Base-by-base conservation (phyloP, 768 basidiomycete species). In the Paxillus rubicundulus region DNA sequence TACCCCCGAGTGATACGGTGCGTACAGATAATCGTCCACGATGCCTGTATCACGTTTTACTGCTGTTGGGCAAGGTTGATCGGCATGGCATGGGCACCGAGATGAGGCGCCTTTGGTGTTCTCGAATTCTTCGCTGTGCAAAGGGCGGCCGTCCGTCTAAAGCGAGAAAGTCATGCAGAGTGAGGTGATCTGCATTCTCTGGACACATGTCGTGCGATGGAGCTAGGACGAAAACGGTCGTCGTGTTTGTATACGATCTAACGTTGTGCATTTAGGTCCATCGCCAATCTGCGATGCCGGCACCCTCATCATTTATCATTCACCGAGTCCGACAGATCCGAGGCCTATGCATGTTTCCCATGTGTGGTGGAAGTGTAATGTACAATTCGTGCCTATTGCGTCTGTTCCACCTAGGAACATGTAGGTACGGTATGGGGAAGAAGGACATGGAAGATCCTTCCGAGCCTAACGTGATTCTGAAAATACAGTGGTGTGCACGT, bases 401-500 rank as follows among this genome's bases (percentile, higher is more conserved):
- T 18, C 27, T 14, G 12, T 45, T n/a, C 37, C 37, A 38, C n/a
- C 16, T 13, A 38, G 40, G 41, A 50, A 30, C 24, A 6, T 14
- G 5, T 17, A 12, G n/a, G 28, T 30, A 49, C 28, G 30, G 10
- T 46, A 42, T 32, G 30, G 39, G 24, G 17, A 44, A 42, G 21
- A 30, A 30, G n/a, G 3, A 28, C 30, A 17, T 27, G 14, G 41
- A 44, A 39, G 53, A 57, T 57, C 55, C 56, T 57, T 57, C 56
- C 56, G 55, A 56, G 52, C 46, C 45, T 54, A 56, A 47, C 37
- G 53, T 53, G 36, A 48, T 41, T 34, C 34, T 40, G 42, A 36
- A 21, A 47, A 56, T 56, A 56, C 52, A 48, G 20, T 42, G 20
- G 28, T 47, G 38, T 53, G 53, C 54, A 55, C 52, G 50, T 51